Evolutionary conservation across 371 early-diverging fungal genomes (phyloP).

Genomic region (Nematocida ausubeli): DNA sequence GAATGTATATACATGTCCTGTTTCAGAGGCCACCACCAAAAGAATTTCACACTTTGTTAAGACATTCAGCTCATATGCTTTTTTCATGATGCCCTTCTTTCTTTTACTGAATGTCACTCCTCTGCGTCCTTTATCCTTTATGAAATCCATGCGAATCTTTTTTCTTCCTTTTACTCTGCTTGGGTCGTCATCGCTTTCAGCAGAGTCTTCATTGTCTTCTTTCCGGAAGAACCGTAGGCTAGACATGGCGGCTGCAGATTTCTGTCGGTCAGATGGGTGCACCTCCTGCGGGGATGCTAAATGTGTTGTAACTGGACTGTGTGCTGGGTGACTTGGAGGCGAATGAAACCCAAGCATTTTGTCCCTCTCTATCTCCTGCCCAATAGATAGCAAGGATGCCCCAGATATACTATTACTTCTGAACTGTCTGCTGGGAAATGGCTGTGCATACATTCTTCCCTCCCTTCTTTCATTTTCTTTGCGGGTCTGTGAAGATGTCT

Average conservation of each 20-base stretch:
- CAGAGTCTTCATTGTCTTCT: slow-evolving; percentile 45
- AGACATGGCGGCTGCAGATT: not conserved
- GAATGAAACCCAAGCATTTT: slow-evolving; percentile 7
- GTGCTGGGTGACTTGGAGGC: not conserved
- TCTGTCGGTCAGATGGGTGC: not conserved
- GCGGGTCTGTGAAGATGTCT: not conserved
- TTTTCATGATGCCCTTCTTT: slow-evolving; percentile 97
- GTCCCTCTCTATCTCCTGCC: slow-evolving; percentile 38
- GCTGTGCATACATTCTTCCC: slow-evolving; percentile 32
- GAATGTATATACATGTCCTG: slow-evolving; percentile 92
- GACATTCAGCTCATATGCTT: slow-evolving; percentile 88
- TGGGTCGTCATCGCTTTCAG: slow-evolving; percentile 32
- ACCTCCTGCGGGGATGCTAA: not conserved
- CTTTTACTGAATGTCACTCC: slow-evolving; percentile 94
- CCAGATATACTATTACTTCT: slow-evolving; percentile 42
- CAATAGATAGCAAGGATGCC: slow-evolving; percentile 31
- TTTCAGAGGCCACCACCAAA: slow-evolving; percentile 83
- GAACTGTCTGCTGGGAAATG: slow-evolving; percentile 39
- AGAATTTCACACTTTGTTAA: slow-evolving; percentile 92
- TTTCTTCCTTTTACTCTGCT: slow-evolving; percentile 71
- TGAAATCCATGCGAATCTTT: slow-evolving; percentile 85
- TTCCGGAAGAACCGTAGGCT: slow-evolving; percentile 42
- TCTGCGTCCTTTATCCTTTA: slow-evolving; percentile 83
- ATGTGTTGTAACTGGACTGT: not conserved
- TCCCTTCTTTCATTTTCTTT: slow-evolving; percentile 7